Percentiles rank a stretch among this genome's conserved stretches.
These are phyloP conservation scores for Bocquillonia castaneifolia DNA, from an alignment of 441 rosid genomes.

Conservation along the genomic window DNA sequence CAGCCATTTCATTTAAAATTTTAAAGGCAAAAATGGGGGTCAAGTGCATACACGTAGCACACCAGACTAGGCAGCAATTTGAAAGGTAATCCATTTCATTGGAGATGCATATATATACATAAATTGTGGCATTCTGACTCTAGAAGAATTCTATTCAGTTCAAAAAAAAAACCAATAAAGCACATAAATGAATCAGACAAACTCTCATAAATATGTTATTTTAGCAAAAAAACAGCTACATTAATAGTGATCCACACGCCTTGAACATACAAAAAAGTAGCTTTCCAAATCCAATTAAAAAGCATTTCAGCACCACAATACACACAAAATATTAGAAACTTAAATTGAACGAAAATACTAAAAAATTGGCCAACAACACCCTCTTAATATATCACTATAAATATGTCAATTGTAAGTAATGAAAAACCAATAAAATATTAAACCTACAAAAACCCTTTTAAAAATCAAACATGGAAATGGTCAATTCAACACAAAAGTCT, in stretches of 20 bases:
- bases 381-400: too few species aligned
- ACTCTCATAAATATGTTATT: neutral
- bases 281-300: too few species aligned
- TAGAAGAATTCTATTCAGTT: neutral
- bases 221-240: neutral
- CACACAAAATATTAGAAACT: too few species aligned
- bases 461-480: neutral
- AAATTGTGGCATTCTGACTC: neutral
- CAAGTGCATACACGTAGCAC: neutral
- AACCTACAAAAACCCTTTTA: conserved; percentile 6
- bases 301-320: too few species aligned
- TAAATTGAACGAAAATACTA: too few species aligned
- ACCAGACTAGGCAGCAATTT: too few species aligned
- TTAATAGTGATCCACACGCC: too few species aligned
- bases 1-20: neutral
- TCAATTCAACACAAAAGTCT: neutral
- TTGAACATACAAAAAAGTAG: too few species aligned
- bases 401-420: too few species aligned
- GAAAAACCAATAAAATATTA: too few species aligned
- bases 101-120: neutral
- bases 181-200: neutral
- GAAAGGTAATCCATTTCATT: neutral
- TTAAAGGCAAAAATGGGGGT: neutral
- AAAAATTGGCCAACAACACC: too few species aligned
- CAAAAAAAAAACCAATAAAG: neutral